A percentile compares a stretch with the other conserved stretches of the same genome.
These are phyloP conservation scores for Penicillium soppii DNA, from an alignment of 495 filamentous ascomycete species.

Conservation along the genomic window DNA sequence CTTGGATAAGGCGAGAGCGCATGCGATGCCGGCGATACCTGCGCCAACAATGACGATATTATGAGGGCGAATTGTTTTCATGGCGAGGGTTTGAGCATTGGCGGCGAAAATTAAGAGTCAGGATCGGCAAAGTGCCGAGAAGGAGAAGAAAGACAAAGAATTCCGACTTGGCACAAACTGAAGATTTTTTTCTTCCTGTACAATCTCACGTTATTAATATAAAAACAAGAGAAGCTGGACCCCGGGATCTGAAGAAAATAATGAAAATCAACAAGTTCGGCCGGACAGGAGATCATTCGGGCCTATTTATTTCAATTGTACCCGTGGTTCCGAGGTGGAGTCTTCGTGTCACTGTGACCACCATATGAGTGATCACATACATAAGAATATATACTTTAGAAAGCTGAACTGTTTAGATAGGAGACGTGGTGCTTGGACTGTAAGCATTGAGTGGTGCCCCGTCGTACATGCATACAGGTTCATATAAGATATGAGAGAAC, in stretches of 20 bases:
- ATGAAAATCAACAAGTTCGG: background rate
- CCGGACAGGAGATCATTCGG: background rate
- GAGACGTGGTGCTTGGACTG: too few relatives aligned
- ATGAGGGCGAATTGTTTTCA: constrained; percentile 19
- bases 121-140: too few relatives aligned
- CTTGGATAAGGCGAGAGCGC: constrained; percentile 52
- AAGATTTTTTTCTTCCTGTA: background rate
- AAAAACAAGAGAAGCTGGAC: too few relatives aligned
- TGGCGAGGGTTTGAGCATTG: background rate
- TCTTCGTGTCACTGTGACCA: background rate
- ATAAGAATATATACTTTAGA: background rate
- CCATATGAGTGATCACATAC: background rate
- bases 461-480: too few relatives aligned
- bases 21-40: constrained; percentile 56
- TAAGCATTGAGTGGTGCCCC: too few relatives aligned
- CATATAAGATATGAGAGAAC: too few relatives aligned
- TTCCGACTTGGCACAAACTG: constrained; percentile 1
- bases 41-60: constrained; percentile 54
- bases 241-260: too few relatives aligned
- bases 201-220: background rate
- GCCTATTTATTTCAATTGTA: background rate
- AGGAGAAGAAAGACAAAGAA: too few relatives aligned
- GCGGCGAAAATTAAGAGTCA: background rate
- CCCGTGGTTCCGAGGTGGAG: background rate
- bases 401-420: too few relatives aligned